phyloP scores from a whole-genome alignment of 1,284 basidiomycete genomes.

The Cutaneotrichosporon dermatis region DNA sequence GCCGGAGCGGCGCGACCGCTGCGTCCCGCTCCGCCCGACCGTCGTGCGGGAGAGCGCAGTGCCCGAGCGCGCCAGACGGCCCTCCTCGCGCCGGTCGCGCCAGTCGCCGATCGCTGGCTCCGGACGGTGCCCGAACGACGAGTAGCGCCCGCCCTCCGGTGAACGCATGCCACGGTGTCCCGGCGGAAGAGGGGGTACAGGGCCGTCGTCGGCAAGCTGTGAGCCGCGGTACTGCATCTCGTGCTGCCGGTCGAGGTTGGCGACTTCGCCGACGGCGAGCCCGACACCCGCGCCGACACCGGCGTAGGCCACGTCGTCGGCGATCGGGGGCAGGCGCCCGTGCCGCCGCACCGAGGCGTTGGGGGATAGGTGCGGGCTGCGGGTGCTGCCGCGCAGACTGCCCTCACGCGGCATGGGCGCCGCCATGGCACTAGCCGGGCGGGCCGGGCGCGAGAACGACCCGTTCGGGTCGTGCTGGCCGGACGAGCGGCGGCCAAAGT shows the following conservation, averaged over 20 bases:
- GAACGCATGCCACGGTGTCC: neutral
- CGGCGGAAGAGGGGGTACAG: slow-evolving; percentile 1
- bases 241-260: slow-evolving; percentile 24
- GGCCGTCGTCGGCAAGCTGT: slow-evolving; percentile 13
- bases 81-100: slow-evolving; percentile 14
- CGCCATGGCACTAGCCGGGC: neutral
- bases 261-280: slow-evolving; percentile 3
- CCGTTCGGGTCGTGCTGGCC: neutral
- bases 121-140: slow-evolving; percentile 33
- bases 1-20: slow-evolving; percentile 31
- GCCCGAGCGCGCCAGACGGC: slow-evolving; percentile 18
- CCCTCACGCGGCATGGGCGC: neutral
- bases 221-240: slow-evolving; percentile 30
- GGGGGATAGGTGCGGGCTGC: neutral
- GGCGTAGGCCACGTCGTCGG: slow-evolving; percentile 2
- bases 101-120: slow-evolving; percentile 15
- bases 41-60: slow-evolving; percentile 25
- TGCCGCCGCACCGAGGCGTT: neutral
- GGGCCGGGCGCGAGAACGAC: neutral
- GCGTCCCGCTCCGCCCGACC: slow-evolving; percentile 32
- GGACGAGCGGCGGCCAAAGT: neutral
- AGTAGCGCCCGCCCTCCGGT: slow-evolving; percentile 13
- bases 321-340: slow-evolving; percentile 11
- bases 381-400: neutral
- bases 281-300: slow-evolving; percentile 10